Evolutionary conservation across 1,139 yeast species (phyloP), one percentile per base, ranked within the genome.

Genomic region (Candida neerlandica): DNA sequence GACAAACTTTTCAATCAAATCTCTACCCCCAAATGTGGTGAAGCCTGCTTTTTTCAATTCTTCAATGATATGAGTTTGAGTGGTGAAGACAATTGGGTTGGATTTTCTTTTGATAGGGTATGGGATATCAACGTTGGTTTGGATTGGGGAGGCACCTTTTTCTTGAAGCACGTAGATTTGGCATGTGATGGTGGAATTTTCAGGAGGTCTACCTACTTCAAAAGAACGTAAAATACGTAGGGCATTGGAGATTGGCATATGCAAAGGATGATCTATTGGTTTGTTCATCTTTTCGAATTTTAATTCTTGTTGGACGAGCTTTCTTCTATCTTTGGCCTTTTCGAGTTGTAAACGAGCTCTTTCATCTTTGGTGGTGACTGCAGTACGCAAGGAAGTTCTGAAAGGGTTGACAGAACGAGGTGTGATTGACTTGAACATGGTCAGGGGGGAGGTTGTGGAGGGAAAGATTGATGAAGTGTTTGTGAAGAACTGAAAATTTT

Each of bases 171-270:
- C 81, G 18, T 81, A 72, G 52, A 91, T 75, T 37, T 84, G 81
- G 51, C 90, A 67, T 18, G 87, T 74, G 41, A 92, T 75, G 34
- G 92, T 86, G 29, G 94, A 83, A 57, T 85, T 84, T 21, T 75
- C 70, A 3, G 80, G 72, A 2, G 94, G 83, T 60, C 88, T 83
- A 4, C 98, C 98, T 5, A 90, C 96, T 66, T 91, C 97, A 4
- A 92, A 83, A 0, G 98, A 96, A 55, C 97, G 78, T 51, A 94
- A 65, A 62, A 85, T 91, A 61, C 86, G 79, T 65, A 91, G 68
- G 1, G 97, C 98, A n/a, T 18, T 73, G 68, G 11, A 89, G 81
- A 11, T 89, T 77, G 43, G 83, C 85, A 89, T 84, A 63, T 84
- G 86, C 46, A 87, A 71, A 1, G 91, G 89, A 51, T 78, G 80